phyloP scores from a whole-genome alignment of 495 filamentous ascomycete genomes.

The Aspergillus panamensis region DNA sequence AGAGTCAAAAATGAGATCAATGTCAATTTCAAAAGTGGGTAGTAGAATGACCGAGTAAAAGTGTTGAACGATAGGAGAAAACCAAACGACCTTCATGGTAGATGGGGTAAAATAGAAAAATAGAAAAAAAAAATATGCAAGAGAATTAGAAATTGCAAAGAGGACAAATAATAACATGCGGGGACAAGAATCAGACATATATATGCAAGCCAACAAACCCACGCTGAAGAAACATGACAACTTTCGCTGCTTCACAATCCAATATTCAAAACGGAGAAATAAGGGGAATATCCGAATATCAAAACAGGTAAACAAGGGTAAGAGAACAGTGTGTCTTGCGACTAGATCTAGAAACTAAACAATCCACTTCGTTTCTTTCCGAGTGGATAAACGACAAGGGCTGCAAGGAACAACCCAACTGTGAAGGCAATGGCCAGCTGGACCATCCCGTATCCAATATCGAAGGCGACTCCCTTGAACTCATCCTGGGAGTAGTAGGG shows the following conservation, averaged over 20 bases:
- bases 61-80: neutral
- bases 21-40: no score
- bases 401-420: conserved; percentile 83
- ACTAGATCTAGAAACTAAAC: conserved; percentile 67
- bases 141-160: neutral
- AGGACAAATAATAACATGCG: neutral
- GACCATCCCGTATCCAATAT: conserved; percentile 81
- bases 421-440: conserved; percentile 92
- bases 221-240: conserved; percentile 16
- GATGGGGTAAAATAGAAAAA: neutral
- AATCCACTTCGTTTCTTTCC: conserved; percentile 87
- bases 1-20: neutral
- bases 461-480: conserved; percentile 62
- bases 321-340: neutral
- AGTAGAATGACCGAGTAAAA: no score
- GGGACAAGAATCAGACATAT: neutral
- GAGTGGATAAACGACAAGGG: conserved; percentile 83
- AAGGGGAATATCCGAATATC: neutral
- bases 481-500: conserved; percentile 22
- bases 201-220: neutral
- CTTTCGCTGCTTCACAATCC: neutral
- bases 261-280: neutral
- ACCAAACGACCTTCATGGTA: neutral
- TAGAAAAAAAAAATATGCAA: neutral
- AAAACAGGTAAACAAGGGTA: neutral